Evolutionary conservation across 768 basidiomycete species (phyloP).

Genomic region (Hysterangium stoloniferum): DNA sequence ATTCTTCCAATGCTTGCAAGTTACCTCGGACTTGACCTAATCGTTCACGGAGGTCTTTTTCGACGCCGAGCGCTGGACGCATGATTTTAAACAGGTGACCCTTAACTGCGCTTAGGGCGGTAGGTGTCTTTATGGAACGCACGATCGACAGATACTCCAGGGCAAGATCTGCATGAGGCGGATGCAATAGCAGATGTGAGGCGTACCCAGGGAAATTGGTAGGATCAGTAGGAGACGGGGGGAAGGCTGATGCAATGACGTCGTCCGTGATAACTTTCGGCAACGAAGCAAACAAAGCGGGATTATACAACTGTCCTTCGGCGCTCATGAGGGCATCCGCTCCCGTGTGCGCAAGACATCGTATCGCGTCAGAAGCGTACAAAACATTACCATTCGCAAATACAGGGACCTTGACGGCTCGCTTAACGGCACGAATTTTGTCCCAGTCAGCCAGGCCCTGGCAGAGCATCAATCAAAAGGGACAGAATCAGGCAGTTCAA

Average conservation of each 20-base stretch:
- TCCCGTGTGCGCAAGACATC: conserved; percentile 77
- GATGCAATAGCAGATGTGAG: conserved; percentile 40
- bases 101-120: conserved; percentile 70
- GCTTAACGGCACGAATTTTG: conserved; percentile 86
- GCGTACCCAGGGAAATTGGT: conserved; percentile 24
- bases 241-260: background rate
- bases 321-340: conserved; percentile 93
- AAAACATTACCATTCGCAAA: conserved; percentile 97
- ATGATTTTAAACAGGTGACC: conserved; percentile 92
- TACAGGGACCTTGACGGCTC: conserved; percentile 85
- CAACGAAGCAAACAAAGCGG: conserved; percentile 51
- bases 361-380: conserved; percentile 72
- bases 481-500: background rate
- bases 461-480: conserved; percentile 4
- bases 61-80: conserved; percentile 59
- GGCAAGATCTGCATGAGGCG: conserved; percentile 59
- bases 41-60: conserved; percentile 65
- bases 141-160: conserved; percentile 85
- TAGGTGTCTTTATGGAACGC: conserved; percentile 56
- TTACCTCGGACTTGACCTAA: conserved; percentile 44
- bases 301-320: conserved; percentile 91
- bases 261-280: background rate
- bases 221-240: background rate
- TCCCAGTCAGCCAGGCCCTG: conserved; percentile 85
- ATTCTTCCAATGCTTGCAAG: conserved; percentile 32